Evolutionary conservation across 2,329 filamentous ascomycete genomes (phyloP).

Genomic region (Claviceps fusiformis): DNA sequence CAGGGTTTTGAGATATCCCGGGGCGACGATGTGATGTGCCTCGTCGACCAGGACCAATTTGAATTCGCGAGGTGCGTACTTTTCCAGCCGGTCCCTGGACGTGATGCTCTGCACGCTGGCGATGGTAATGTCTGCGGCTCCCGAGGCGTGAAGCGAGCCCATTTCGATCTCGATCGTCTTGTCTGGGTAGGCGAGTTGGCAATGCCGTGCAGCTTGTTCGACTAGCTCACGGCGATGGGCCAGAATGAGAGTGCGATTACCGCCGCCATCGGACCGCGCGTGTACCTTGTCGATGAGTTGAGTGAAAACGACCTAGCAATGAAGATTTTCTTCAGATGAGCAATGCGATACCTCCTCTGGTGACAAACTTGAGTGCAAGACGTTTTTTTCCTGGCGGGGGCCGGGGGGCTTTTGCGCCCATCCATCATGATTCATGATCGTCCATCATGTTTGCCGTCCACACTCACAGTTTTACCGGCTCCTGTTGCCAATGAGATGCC

Average conservation of each 20-base stretch:
- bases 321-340: not conserved
- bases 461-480: slow-evolving; percentile 67
- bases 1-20: slow-evolving; percentile 61
- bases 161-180: slow-evolving; percentile 85
- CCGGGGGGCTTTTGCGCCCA: too few species aligned
- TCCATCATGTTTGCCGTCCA: not conserved
- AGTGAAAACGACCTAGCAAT: slow-evolving; percentile 73
- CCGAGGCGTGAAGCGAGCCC: slow-evolving; percentile 63
- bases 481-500: slow-evolving; percentile 81
- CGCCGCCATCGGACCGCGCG: slow-evolving; percentile 30
- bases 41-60: slow-evolving; percentile 93
- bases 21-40: slow-evolving; percentile 88
- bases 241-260: slow-evolving; percentile 72
- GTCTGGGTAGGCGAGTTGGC: slow-evolving; percentile 62
- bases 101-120: slow-evolving; percentile 79
- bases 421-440: not conserved
- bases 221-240: slow-evolving; percentile 89
- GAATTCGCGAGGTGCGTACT: slow-evolving; percentile 67
- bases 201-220: slow-evolving; percentile 84
- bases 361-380: not conserved
- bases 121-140: slow-evolving; percentile 79
- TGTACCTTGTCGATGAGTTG: slow-evolving; percentile 73
- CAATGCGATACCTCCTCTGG: not conserved
- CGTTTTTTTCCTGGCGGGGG: too few species aligned
- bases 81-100: slow-evolving; percentile 61